Conservation (phyloP, 805 yeast genomes). For the Cyberlindnera samutprakarnensis region DNA sequence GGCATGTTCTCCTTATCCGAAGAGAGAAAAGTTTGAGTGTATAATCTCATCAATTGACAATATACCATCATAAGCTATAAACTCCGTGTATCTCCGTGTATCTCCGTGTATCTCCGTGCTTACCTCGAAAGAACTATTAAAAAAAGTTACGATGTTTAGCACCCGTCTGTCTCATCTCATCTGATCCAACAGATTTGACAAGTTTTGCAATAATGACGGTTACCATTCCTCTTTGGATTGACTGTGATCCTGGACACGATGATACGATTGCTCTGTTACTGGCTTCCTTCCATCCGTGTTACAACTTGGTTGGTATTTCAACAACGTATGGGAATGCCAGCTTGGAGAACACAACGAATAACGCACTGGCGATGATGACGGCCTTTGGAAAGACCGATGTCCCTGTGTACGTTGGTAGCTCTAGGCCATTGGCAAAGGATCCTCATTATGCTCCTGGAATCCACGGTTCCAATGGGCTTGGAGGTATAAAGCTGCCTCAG, state of each 20-base stretch:
- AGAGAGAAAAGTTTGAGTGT: slow-evolving; percentile 9
- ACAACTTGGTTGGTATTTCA: slow-evolving; percentile 25
- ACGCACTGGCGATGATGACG: slow-evolving; percentile 61
- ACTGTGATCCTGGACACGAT: slow-evolving; percentile 91
- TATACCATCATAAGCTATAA: no score
- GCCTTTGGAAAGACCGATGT: slow-evolving; percentile 38
- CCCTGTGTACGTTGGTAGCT: slow-evolving; percentile 63
- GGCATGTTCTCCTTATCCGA: slow-evolving; percentile 8
- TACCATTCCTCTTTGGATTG: slow-evolving; percentile 70
- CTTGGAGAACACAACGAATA: slow-evolving; percentile 53
- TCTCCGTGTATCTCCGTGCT: no score
- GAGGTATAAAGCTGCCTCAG: slow-evolving; percentile 58
- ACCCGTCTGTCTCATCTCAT: no score
- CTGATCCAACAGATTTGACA: no score
- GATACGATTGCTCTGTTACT: slow-evolving; percentile 72
- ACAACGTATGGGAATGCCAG: slow-evolving; percentile 34
- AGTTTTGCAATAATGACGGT: slow-evolving; percentile 7
- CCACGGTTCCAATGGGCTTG: slow-evolving; percentile 72
- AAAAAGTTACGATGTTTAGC: no score
- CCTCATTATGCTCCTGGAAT: slow-evolving; percentile 51
- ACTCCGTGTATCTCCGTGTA: no score
- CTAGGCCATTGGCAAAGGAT: slow-evolving; percentile 43
- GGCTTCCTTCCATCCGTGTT: slow-evolving; percentile 49
- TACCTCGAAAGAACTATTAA: no score
- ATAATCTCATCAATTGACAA: no score